These are phyloP conservation scores for Fusarium sororula DNA, from an alignment of 2,329 filamentous ascomycete genomes.

Conservation along the genomic window DNA sequence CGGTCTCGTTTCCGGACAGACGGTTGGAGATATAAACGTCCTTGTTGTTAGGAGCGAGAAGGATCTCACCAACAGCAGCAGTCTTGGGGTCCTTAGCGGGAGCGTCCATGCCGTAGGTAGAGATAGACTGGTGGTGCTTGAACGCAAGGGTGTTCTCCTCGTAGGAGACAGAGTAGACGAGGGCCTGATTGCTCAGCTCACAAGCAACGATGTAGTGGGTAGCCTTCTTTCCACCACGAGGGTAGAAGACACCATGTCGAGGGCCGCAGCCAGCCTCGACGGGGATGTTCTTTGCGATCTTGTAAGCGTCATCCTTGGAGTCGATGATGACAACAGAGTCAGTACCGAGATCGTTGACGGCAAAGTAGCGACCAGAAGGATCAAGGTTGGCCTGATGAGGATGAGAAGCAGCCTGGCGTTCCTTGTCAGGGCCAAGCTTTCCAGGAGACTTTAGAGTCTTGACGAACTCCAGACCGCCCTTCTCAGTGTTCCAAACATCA, in stretches of 20 bases:
- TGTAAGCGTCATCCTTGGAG: constrained; percentile 52
- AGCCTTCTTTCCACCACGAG: constrained; percentile 43
- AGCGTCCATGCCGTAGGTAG: constrained; percentile 51
- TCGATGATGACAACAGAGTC: constrained; percentile 59
- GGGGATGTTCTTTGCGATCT: constrained; percentile 47
- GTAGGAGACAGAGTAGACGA: constrained; percentile 55
- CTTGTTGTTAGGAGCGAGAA: constrained; percentile 52
- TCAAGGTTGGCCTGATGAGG: constrained; percentile 61
- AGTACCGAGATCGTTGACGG: constrained; percentile 59
- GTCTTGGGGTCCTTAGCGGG: constrained; percentile 48
- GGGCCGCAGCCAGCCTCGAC: constrained; percentile 55
- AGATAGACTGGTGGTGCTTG: constrained; percentile 49
- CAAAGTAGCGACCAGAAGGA: constrained; percentile 59
- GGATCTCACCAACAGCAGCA: constrained; percentile 58
- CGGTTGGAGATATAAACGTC: constrained; percentile 64
- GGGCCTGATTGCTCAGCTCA: constrained; percentile 57
- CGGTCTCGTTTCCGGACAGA: constrained; percentile 54
- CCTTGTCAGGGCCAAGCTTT: constrained; percentile 45
- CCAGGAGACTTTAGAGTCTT: constrained; percentile 51
- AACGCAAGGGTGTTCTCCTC: constrained; percentile 48
- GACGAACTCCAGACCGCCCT: constrained; percentile 49
- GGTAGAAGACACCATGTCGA: constrained; percentile 61
- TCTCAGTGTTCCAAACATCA: constrained; percentile 57
- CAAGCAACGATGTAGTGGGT: constrained; percentile 59
- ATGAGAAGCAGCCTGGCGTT: constrained; percentile 48